These are phyloP conservation scores for Geotrichum histeridarum DNA, from an alignment of 1,139 yeast genomes.

Conservation along the genomic window DNA sequence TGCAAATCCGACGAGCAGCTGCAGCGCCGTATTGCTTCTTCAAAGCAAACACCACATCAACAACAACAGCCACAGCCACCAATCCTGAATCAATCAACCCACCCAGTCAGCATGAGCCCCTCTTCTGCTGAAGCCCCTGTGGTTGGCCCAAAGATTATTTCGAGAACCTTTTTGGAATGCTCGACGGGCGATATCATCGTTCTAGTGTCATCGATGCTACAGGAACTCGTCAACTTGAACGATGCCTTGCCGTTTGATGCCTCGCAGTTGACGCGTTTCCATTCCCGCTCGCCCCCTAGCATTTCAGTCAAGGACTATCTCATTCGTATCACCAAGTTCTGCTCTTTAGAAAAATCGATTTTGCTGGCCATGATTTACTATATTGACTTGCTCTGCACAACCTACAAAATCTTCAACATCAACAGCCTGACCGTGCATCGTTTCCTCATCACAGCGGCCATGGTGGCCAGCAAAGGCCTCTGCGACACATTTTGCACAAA, in stretches of 20 bases:
- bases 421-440: constrained; percentile 92
- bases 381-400: constrained; percentile 75
- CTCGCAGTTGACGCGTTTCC: constrained; percentile 71
- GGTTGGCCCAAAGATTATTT: constrained; percentile 38
- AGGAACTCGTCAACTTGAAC: constrained; percentile 62
- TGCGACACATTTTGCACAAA: constrained; percentile 94
- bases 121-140: neutral
- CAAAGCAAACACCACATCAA: neutral
- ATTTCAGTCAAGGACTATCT: constrained; percentile 78
- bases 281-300: constrained; percentile 85
- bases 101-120: neutral
- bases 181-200: constrained; percentile 63
- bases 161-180: constrained; percentile 60
- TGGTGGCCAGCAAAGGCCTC: constrained; percentile 84
- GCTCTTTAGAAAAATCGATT: constrained; percentile 78
- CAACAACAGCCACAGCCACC: neutral
- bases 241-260: constrained; percentile 48
- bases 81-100: no score
- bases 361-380: constrained; percentile 77
- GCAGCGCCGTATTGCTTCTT: neutral
- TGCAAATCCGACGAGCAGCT: neutral
- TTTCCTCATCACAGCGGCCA: constrained; percentile 82
- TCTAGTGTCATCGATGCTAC: constrained; percentile 74
- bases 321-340: constrained; percentile 72
- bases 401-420: constrained; percentile 73